Evolutionary conservation across 148 eudicot species (phyloP).

Genomic region (Nepenthes mirabilis): DNA sequence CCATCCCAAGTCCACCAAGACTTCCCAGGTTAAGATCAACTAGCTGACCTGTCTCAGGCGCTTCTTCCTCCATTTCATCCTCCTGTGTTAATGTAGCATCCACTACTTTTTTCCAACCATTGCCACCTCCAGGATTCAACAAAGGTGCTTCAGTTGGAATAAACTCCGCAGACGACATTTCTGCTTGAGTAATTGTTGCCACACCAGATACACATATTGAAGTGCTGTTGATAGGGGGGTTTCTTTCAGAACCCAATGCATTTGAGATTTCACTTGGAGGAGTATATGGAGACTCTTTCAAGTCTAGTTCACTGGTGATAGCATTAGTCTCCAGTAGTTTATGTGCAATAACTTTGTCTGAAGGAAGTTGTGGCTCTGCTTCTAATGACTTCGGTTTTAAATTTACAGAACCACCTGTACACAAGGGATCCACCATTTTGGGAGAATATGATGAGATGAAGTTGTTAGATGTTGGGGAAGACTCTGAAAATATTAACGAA

Average conservation of each 20-base stretch:
- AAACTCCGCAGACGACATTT: constrained; percentile 17
- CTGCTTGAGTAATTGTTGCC: constrained; percentile 17
- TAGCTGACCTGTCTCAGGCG: constrained; percentile 51
- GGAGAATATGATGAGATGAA: background rate
- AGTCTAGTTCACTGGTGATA: constrained; percentile 4
- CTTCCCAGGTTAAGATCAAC: constrained; percentile 45
- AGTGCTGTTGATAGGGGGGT: constrained; percentile 14
- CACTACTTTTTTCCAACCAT: background rate
- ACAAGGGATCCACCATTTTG: background rate
- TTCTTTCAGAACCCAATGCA: constrained; percentile 20
- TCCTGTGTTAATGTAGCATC: constrained; percentile 35
- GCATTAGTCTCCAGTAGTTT: constrained; percentile 12
- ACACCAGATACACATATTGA: constrained; percentile 11
- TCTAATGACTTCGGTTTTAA: background rate
- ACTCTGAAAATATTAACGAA: background rate
- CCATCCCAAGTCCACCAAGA: constrained; percentile 74
- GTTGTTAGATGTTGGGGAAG: background rate
- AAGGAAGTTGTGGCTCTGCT: constrained; percentile 13
- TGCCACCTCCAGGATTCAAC: constrained; percentile 5
- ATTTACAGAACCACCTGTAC: background rate
- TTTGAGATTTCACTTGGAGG: constrained; percentile 17
- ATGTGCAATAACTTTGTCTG: constrained; percentile 16
- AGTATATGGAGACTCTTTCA: constrained; percentile 14
- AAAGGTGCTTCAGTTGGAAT: constrained; percentile 14
- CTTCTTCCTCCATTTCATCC: constrained; percentile 99